phyloP scores from a whole-genome alignment of 345 rosid species.

The Melaleuca alternifolia region DNA sequence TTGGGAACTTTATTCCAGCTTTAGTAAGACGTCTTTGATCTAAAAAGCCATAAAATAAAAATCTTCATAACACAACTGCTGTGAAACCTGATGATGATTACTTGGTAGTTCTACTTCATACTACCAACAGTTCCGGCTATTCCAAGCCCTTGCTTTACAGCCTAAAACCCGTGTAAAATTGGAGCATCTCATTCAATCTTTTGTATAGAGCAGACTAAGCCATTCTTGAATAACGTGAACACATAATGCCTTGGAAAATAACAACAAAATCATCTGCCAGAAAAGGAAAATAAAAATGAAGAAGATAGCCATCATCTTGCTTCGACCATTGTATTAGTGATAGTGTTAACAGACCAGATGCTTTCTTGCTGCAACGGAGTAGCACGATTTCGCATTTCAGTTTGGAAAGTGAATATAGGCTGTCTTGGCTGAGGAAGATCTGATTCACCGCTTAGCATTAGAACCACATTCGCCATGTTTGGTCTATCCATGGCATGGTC shows the following conservation, averaged over 20 bases:
- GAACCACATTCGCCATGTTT: slow-evolving; percentile 5
- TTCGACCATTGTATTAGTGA: neutral
- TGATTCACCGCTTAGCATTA: neutral
- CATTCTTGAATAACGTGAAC: neutral
- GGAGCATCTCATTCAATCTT: neutral
- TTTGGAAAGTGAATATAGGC: neutral
- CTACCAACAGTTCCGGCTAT: neutral
- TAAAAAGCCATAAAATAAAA: neutral
- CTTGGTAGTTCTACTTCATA: neutral
- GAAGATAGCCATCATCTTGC: neutral
- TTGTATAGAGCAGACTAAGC: neutral
- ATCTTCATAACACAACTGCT: neutral
- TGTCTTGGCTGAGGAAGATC: neutral
- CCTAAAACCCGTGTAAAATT: neutral
- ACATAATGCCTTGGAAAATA: neutral
- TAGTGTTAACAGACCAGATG: neutral
- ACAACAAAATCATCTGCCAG: neutral
- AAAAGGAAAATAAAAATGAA: neutral
- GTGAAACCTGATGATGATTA: neutral
- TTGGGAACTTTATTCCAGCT: neutral
- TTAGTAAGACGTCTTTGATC: neutral
- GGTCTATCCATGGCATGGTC: slow-evolving; percentile 14
- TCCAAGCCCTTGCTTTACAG: neutral
- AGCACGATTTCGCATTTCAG: neutral
- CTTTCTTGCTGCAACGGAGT: neutral